Evolutionary conservation across 805 yeast species (phyloP).

Genomic region (Schwanniomyces polymorphus): DNA sequence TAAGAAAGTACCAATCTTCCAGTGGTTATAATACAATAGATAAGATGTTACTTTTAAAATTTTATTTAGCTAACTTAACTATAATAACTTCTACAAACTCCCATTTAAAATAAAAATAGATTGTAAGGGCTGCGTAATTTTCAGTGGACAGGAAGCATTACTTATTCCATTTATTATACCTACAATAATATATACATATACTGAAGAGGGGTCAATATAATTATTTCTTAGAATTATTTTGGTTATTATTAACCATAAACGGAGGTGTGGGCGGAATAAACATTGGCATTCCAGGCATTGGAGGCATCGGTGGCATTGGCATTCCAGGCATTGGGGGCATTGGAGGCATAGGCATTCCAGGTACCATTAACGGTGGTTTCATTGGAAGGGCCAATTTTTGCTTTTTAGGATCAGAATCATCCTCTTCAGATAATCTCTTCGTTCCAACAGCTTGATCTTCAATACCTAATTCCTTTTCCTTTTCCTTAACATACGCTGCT

Average conservation of each 20-base stretch:
- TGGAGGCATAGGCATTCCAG: slow-evolving; percentile 13
- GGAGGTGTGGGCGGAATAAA: slow-evolving; percentile 19
- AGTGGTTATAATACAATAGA: too few species aligned
- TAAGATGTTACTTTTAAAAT: too few species aligned
- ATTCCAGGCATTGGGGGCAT: slow-evolving; percentile 16
- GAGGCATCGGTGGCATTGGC: slow-evolving; percentile 14
- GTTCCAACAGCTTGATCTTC: slow-evolving; percentile 18
- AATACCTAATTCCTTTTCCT: slow-evolving; percentile 30
- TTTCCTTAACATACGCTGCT: slow-evolving; percentile 46
- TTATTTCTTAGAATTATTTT: not conserved
- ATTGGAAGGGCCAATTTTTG: slow-evolving; percentile 19
- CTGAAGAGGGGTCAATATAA: not conserved
- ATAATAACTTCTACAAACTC: too few species aligned
- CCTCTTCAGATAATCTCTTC: slow-evolving; percentile 20
- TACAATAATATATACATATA: too few species aligned
- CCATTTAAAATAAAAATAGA: too few species aligned
- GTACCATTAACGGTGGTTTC: slow-evolving; percentile 19
- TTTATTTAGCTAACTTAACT: too few species aligned
- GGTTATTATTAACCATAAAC: not conserved
- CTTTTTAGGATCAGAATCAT: slow-evolving; percentile 23
- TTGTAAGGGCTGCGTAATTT: too few species aligned
- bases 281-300: slow-evolving; percentile 24
- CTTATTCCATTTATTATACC: too few species aligned
- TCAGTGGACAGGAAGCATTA: too few species aligned
- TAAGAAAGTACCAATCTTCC: too few species aligned